These are phyloP conservation scores for Bipolaris zeicola DNA, from an alignment of 2,329 filamentous ascomycete species.

Conservation along the genomic window DNA sequence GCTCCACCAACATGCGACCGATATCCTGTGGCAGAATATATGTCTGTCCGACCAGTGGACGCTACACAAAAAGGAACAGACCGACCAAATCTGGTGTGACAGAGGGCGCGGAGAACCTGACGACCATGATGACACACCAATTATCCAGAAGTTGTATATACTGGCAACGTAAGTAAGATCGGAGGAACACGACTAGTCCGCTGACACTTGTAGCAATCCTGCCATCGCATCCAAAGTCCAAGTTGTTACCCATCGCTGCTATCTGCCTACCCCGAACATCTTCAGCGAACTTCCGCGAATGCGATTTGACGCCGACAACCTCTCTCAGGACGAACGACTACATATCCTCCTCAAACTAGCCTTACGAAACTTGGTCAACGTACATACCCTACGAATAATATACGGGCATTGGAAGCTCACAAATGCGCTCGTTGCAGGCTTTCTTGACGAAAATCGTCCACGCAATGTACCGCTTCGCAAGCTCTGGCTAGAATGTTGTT, in stretches of 20 bases:
- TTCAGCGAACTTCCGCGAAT: slow-evolving; percentile 51
- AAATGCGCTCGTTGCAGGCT: slow-evolving; percentile 47
- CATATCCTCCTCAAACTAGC: slow-evolving; percentile 49
- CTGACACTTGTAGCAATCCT: slow-evolving; percentile 43
- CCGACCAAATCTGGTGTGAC: slow-evolving; percentile 20
- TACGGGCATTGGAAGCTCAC: slow-evolving; percentile 52
- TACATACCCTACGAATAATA: slow-evolving; percentile 53
- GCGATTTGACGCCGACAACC: slow-evolving; percentile 47
- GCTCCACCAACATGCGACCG: slow-evolving; percentile 45
- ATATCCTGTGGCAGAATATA: slow-evolving; percentile 50
- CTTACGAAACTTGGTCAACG: slow-evolving; percentile 49
- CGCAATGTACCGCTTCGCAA: slow-evolving; percentile 42
- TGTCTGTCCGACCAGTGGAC: slow-evolving; percentile 50
- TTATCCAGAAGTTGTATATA: slow-evolving; percentile 51
- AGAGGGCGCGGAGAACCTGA: slow-evolving; percentile 25
- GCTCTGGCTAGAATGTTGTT: slow-evolving; percentile 56
- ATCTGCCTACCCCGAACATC: slow-evolving; percentile 53
- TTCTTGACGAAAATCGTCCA: slow-evolving; percentile 44
- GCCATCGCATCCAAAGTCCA: slow-evolving; percentile 51
- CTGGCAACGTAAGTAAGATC: slow-evolving; percentile 44
- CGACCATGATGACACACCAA: slow-evolving; percentile 50
- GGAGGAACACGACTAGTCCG: neutral
- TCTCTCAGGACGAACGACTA: slow-evolving; percentile 50
- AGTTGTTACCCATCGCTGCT: slow-evolving; percentile 53
- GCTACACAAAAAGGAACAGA: slow-evolving; percentile 23